Evolutionary conservation across 225 moss, liverwort and hornwort genomes (phyloP), one percentile per base, ranked within the genome.

Genomic region (Thuidium tamariscinum): DNA sequence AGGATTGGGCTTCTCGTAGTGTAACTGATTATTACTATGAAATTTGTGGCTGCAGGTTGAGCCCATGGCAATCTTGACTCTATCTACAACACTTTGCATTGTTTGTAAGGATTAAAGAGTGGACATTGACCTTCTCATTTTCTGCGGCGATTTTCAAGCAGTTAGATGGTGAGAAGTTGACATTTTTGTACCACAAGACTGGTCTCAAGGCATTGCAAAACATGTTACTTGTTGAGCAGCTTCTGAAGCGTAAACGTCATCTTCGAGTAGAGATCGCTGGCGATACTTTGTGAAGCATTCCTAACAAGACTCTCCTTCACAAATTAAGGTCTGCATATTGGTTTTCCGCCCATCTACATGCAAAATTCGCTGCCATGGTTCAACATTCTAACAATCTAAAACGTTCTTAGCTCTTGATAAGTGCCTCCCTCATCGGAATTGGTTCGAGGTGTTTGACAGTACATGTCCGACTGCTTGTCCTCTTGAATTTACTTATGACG

Each of bases 21-120:
- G 41, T 25, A 41, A 25, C 25, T 69, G 4, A 41, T 39, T 69
- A 69, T 14, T 41, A 41, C 13, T 39, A 41, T 41, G 60, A 83
- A 93, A 92, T 82, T 94, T 88, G 93, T 92, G 11, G 92, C 91
- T n/a, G 94, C 91, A 68, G 92, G 93, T 30, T 95, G 95, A 80
- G 91, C 92, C 5, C 89, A 93, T 70, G 92, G 92, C 46, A 90
- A 93, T 73, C 88, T 92, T 55, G 94, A 91, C 70, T 92, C 89
- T 73, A 95, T 94, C 17, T 93, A 94, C 34, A 88, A 89, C 65
- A 91, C 93, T 54, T 75, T 91, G 48, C 94, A 92, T 42, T 56
- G 87, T 73, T 63, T 94, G 61, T 92, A 93, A 88, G 75, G 37
- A 29, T 83, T 77, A 17, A 89, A 95, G 75, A 90, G 91, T 22